Evolutionary conservation across 805 yeast genomes (phyloP).

Genomic region (Metschnikowia dekortorum): DNA sequence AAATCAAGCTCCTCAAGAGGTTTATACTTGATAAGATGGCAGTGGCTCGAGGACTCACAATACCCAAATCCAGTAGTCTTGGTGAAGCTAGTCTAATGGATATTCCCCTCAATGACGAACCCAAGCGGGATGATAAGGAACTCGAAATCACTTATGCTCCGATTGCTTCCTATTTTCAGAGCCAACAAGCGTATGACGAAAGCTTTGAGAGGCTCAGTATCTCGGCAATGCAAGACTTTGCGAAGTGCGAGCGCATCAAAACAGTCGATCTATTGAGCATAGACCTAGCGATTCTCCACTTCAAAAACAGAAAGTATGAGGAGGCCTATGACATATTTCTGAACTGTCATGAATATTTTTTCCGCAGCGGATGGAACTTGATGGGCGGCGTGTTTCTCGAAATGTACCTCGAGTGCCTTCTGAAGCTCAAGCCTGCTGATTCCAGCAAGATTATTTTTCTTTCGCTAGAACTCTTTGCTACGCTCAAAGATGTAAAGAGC

Average conservation of each 20-base stretch:
- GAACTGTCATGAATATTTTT: slow-evolving; percentile 65
- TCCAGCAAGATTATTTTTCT: slow-evolving; percentile 31
- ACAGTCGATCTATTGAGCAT: slow-evolving; percentile 70
- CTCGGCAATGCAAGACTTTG: slow-evolving; percentile 49
- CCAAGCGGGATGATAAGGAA: background rate
- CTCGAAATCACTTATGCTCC: slow-evolving; percentile 15
- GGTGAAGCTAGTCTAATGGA: slow-evolving; percentile 10
- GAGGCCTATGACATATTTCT: slow-evolving; percentile 61
- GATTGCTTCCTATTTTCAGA: slow-evolving; percentile 11
- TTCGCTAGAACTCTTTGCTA: slow-evolving; percentile 38
- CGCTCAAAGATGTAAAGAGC: slow-evolving; percentile 18
- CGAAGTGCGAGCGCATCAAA: slow-evolving; percentile 50
- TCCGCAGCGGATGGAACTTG: slow-evolving; percentile 66
- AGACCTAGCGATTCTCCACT: slow-evolving; percentile 72
- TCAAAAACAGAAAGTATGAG: slow-evolving; percentile 50
- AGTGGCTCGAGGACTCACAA: slow-evolving; percentile 5
- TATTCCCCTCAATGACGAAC: slow-evolving; percentile 3
- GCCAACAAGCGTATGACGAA: slow-evolving; percentile 19
- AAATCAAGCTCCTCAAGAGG: slow-evolving; percentile 45
- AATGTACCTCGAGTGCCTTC: slow-evolving; percentile 66
- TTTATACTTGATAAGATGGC: slow-evolving; percentile 20
- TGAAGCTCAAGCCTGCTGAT: slow-evolving; percentile 28
- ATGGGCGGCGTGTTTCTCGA: slow-evolving; percentile 65
- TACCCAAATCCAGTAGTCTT: slow-evolving; percentile 3
- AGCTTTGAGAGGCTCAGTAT: slow-evolving; percentile 52